These are phyloP conservation scores for Rheum nobile DNA, from an alignment of 148 eudicot species.

Conservation along the genomic window DNA sequence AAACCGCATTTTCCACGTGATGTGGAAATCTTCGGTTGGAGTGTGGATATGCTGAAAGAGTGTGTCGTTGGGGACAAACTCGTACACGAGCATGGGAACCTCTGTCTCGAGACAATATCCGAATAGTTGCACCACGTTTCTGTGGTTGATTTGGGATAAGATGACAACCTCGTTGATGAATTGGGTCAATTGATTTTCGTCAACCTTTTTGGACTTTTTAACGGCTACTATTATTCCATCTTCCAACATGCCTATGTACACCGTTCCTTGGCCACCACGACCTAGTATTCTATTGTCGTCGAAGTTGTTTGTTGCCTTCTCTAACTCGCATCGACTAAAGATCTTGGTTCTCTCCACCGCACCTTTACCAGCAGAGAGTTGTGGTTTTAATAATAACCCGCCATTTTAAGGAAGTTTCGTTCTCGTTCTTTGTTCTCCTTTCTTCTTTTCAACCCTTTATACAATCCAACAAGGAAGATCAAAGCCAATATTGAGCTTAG, in stretches of 20 bases:
- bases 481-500: neutral
- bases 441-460: neutral
- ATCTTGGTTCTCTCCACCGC: neutral
- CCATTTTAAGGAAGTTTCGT: neutral
- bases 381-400: neutral
- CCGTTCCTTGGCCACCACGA: neutral
- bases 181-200: neutral
- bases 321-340: neutral
- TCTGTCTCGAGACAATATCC: slow-evolving; percentile 3
- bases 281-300: neutral
- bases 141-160: neutral
- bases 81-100: neutral
- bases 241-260: neutral
- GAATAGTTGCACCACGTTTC: neutral
- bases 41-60: neutral
- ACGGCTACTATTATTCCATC: neutral
- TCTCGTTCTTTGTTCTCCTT: neutral
- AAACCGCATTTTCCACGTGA: neutral
- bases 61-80: neutral
- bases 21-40: neutral
- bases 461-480: neutral
- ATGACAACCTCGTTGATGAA: neutral
- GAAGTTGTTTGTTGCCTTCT: neutral
- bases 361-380: neutral
- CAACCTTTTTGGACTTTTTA: neutral